These are phyloP conservation scores for Termitomyces eurrhizus DNA, from an alignment of 768 basidiomycete genomes.

Conservation along the genomic window DNA sequence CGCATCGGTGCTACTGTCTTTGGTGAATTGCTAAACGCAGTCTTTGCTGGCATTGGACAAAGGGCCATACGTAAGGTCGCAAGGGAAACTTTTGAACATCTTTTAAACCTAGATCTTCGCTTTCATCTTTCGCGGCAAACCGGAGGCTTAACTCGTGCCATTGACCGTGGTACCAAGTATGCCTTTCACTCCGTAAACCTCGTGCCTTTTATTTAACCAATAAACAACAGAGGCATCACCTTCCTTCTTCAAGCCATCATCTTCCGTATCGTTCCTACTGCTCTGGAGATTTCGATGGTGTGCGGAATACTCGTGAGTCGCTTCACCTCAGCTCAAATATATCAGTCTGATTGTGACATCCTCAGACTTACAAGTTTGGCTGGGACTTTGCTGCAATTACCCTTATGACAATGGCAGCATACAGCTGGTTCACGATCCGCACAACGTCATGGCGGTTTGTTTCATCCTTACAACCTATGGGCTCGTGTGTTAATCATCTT, in stretches of 20 bases:
- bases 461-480: background rate
- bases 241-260: slow-evolving; percentile 91
- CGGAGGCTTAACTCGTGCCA: slow-evolving; percentile 92
- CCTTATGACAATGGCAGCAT: slow-evolving; percentile 75
- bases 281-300: slow-evolving; percentile 93
- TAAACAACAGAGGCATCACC: slow-evolving; percentile 74
- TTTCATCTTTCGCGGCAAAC: slow-evolving; percentile 95
- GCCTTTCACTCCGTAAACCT: slow-evolving; percentile 9
- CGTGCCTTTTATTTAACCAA: background rate
- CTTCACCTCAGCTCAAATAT: background rate
- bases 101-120: slow-evolving; percentile 84
- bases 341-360: background rate
- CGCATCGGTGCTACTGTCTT: slow-evolving; percentile 88
- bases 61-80: slow-evolving; percentile 93
- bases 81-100: slow-evolving; percentile 90
- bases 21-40: slow-evolving; percentile 88
- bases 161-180: slow-evolving; percentile 97
- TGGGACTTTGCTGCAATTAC: slow-evolving; percentile 97
- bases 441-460: slow-evolving; percentile 93
- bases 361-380: slow-evolving; percentile 93
- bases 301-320: slow-evolving; percentile 87
- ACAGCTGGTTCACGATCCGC: slow-evolving; percentile 95
- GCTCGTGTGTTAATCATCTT: slow-evolving; percentile 3
- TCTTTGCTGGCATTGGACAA: slow-evolving; percentile 95
- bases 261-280: slow-evolving; percentile 94